A percentile compares a stretch with the other conserved stretches of the same genome.
Conservation (phyloP, 371 early-diverging fungal species). For the Rhizopus delemar region DNA sequence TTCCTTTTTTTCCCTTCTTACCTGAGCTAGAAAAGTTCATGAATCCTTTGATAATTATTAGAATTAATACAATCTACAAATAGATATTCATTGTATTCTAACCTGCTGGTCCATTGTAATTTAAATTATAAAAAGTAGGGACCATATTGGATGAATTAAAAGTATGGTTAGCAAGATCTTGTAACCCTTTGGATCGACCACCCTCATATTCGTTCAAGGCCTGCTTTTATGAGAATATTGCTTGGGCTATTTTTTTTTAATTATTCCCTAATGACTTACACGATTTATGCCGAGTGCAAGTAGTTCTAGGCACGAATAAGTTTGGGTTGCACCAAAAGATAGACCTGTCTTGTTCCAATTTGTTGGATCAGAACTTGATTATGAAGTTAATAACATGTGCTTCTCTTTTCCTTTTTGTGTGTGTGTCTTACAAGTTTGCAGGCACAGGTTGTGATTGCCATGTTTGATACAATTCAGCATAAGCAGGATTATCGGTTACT, state of each 20-base stretch:
- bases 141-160: slow-evolving; percentile 42
- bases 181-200: slow-evolving; percentile 33
- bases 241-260: not conserved
- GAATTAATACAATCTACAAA: no score
- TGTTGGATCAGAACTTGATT: slow-evolving; percentile 16
- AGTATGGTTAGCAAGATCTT: slow-evolving; percentile 21
- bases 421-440: slow-evolving; percentile 17
- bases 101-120: slow-evolving; percentile 52
- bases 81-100: not conserved
- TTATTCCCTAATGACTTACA: slow-evolving; percentile 16
- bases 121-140: slow-evolving; percentile 39
- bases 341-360: slow-evolving; percentile 36
- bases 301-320: slow-evolving; percentile 44
- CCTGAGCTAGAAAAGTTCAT: slow-evolving; percentile 30
- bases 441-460: slow-evolving; percentile 37
- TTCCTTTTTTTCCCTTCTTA: not conserved
- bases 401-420: not conserved
- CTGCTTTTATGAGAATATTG: slow-evolving; percentile 12
- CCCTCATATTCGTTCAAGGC: slow-evolving; percentile 40
- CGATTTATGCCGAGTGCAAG: slow-evolving; percentile 40
- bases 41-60: slow-evolving; percentile 7
- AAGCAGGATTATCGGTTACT: slow-evolving; percentile 42
- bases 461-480: slow-evolving; percentile 25
- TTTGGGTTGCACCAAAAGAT: slow-evolving; percentile 40
- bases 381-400: no score